Conservation (phyloP, 768 basidiomycete species). For the Suillus occidentalis region DNA sequence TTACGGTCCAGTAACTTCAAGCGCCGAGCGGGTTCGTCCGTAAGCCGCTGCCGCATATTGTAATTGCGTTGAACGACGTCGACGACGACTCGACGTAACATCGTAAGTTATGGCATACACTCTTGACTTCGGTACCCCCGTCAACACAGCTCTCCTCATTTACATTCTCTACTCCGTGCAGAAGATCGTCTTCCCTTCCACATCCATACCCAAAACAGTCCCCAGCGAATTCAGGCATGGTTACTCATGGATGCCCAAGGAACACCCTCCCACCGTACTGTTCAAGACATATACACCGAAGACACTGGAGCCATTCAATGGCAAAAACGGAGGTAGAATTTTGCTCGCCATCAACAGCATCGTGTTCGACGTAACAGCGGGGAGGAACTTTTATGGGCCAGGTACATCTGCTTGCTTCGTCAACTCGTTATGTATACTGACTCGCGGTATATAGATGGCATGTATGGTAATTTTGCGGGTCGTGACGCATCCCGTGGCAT, state of each 20-base stretch:
- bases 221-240: conserved; percentile 75
- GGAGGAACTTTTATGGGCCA: conserved; percentile 92
- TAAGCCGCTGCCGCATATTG: background rate
- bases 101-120: conserved; percentile 35
- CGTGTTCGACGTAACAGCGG: conserved; percentile 92
- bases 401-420: conserved; percentile 48
- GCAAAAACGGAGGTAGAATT: conserved; percentile 67
- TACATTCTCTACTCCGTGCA: conserved; percentile 80
- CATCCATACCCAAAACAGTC: conserved; percentile 44
- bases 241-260: conserved; percentile 91
- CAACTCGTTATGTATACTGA: conserved; percentile 5
- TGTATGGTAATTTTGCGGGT: conserved; percentile 98
- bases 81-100: background rate
- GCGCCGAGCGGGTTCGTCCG: conserved; percentile 1
- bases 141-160: conserved; percentile 75
- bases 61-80: background rate
- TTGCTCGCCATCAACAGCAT: conserved; percentile 82
- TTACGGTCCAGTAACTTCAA: background rate
- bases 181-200: conserved; percentile 71
- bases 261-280: conserved; percentile 75
- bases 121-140: conserved; percentile 61
- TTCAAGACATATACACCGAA: conserved; percentile 80
- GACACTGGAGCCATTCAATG: conserved; percentile 67
- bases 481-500: conserved; percentile 94
- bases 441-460: conserved; percentile 60